Evolutionary conservation across 1,139 yeast genomes (phyloP), one percentile per base, ranked within the genome.

Genomic region (Lodderomyces elongisporus): DNA sequence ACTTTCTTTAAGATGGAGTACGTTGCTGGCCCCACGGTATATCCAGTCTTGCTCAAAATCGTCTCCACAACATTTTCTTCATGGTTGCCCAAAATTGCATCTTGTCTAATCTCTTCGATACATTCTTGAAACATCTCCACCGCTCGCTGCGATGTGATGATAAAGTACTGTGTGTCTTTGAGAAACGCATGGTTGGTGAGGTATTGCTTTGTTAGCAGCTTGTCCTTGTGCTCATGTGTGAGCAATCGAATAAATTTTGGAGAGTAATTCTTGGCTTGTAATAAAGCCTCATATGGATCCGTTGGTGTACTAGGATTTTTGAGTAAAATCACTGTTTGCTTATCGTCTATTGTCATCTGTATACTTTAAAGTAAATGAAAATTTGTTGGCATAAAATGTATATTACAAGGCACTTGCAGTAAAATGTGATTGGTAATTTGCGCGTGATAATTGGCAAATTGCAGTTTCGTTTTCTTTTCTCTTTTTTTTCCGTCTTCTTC

Each of bases 1-100:
- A 77, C 59, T 4, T 66, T 61, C 3, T 52, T 44, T 13, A 89
- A 57, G n/a, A 82, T 77, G 14, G 64, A 62, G 16, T 70, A 72
- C 0, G 97, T 89, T 0, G 96, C 91, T 1, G 96, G 96, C 0
- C 97, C 97, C 5, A 91, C 96, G 0, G 96, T 87, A 49, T 80
- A 91, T 0, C 81, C 81, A 0, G 79, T 71, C 46, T 76, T 77
- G 1, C 45, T 35, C 9, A 72, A 57, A 3, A 77, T 60, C 7
- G 22, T 20, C 26, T 33, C 0, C 46, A 40, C 14, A 53, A 46
- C n/a, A 44, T 32, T 3, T 7, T 25, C 42, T 3, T 36, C 40
- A n/a, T 47, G 45, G 6, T 38, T 27, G n/a, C n/a, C n/a, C n/a
- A n/a, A n/a, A n/a, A n/a, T n/a, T n/a, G n/a, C n/a, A n/a, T n/a